Evolutionary conservation across 208 protist species (phyloP).

Genomic region (Angomonas deanei): DNA sequence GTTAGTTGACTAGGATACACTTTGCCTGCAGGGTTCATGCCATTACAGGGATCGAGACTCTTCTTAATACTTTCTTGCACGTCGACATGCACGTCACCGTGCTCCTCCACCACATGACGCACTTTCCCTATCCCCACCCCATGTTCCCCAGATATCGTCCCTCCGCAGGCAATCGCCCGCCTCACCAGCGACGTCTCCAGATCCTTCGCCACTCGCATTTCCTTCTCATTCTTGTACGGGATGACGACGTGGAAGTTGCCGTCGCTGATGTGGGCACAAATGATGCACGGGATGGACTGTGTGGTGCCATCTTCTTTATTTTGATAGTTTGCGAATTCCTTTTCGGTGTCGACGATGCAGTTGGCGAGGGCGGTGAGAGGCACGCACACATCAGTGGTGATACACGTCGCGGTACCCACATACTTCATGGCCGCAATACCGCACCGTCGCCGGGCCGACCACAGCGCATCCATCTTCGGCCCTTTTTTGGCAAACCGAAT

Average conservation of each 20-base stretch:
- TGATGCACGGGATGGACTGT: conserved; percentile 5
- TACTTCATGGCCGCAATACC: conserved; percentile 1
- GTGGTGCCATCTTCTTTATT: not conserved
- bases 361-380: conserved; percentile 56
- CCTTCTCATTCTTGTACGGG: conserved; percentile 35
- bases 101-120: conserved; percentile 28
- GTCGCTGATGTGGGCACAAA: conserved; percentile 74
- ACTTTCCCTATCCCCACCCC: conserved; percentile 64
- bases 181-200: conserved; percentile 54
- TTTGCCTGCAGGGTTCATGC: conserved; percentile 72
- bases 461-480: conserved; percentile 11
- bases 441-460: conserved; percentile 25
- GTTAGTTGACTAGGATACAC: conserved; percentile 35
- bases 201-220: conserved; percentile 17
- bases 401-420: conserved; percentile 4
- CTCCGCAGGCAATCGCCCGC: conserved; percentile 40
- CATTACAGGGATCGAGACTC: conserved; percentile 57
- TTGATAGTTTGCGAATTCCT: conserved; percentile 28
- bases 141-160: conserved; percentile 76
- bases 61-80: conserved; percentile 69
- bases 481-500: conserved; percentile 14
- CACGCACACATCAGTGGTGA: conserved; percentile 76
- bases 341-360: conserved; percentile 45
- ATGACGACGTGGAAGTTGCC: conserved; percentile 85
- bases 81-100: conserved; percentile 40